phyloP scores from a whole-genome alignment of 2,329 filamentous ascomycete species.

The Talaromyces sp. region DNA sequence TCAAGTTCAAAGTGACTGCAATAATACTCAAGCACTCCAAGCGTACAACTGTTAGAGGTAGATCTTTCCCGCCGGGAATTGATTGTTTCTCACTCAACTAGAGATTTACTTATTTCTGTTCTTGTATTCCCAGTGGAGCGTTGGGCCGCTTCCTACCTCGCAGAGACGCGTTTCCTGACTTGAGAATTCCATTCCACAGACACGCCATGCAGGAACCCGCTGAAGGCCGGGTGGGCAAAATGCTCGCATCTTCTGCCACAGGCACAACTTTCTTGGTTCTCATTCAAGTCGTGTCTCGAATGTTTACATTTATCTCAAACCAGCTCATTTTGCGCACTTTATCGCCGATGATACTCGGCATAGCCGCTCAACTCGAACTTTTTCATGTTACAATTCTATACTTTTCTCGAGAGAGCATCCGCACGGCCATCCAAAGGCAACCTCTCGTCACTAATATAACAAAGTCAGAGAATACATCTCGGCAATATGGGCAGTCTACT shows the following conservation, averaged over 20 bases:
- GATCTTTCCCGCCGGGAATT: no score
- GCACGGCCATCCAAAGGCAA: conserved; percentile 87
- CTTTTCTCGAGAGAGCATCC: conserved; percentile 87
- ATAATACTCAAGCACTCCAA: no score
- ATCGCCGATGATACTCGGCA: conserved; percentile 79
- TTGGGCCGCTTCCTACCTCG: not conserved
- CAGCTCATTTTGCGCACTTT: conserved; percentile 86
- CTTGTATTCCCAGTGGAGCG: not conserved
- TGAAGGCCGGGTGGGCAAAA: conserved; percentile 21
- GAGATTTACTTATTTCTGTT: not conserved
- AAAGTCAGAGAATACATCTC: conserved; percentile 13
- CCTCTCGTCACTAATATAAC: conserved; percentile 31
- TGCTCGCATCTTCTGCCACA: conserved; percentile 52
- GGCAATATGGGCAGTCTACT: conserved; percentile 26
- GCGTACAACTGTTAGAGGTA: no score
- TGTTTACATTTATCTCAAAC: conserved; percentile 87
- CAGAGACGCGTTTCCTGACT: not conserved
- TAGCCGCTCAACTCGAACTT: conserved; percentile 87
- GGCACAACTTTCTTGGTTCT: conserved; percentile 85
- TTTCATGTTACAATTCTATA: conserved; percentile 93
- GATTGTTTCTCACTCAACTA: no score
- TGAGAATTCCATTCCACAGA: not conserved
- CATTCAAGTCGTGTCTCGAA: conserved; percentile 83
- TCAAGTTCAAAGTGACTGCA: no score
- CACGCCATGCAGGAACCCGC: conserved; percentile 21